A percentile compares a stretch with the other conserved stretches of the same genome.
These are phyloP conservation scores for Mycena kentingensis DNA, from an alignment of 768 basidiomycete species.

Conservation along the genomic window DNA sequence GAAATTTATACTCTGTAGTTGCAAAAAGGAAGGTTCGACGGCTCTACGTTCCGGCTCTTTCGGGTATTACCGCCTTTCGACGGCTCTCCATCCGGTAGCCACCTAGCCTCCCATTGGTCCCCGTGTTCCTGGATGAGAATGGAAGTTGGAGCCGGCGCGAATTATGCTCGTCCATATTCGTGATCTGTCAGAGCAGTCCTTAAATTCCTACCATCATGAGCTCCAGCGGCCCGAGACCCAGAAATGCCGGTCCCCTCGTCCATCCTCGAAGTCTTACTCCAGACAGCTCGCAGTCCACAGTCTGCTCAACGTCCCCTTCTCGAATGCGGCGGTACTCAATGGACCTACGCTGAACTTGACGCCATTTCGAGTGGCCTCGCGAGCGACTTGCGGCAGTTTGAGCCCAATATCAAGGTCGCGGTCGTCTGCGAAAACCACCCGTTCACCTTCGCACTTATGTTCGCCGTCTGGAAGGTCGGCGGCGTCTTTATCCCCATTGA, in stretches of 20 bases:
- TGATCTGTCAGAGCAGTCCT: not conserved
- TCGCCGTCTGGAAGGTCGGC: conserved; percentile 17
- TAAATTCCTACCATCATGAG: not conserved
- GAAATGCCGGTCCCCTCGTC: not conserved
- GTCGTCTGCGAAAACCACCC: conserved; percentile 16
- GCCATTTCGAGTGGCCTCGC: conserved; percentile 10
- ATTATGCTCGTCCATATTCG: no score
- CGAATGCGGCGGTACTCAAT: conserved; percentile 9
- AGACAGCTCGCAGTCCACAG: not conserved
- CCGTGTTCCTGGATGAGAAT: no score
- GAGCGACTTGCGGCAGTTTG: not conserved
- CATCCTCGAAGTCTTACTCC: conserved; percentile 12
- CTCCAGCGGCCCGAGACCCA: not conserved
- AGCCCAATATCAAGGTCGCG: conserved; percentile 1
- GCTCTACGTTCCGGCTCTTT: no score
- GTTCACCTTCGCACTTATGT: conserved; percentile 16
- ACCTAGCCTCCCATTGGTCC: no score
- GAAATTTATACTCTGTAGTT: no score
- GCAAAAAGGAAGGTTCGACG: no score
- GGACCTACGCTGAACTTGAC: conserved; percentile 17
- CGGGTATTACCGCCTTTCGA: no score
- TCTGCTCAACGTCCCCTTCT: conserved; percentile 4
- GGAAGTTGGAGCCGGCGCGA: no score
- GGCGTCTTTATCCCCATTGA: conserved; percentile 19
- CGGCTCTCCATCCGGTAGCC: no score